Conservation (phyloP, 2,329 filamentous ascomycete species). For the Amphichorda felina region DNA sequence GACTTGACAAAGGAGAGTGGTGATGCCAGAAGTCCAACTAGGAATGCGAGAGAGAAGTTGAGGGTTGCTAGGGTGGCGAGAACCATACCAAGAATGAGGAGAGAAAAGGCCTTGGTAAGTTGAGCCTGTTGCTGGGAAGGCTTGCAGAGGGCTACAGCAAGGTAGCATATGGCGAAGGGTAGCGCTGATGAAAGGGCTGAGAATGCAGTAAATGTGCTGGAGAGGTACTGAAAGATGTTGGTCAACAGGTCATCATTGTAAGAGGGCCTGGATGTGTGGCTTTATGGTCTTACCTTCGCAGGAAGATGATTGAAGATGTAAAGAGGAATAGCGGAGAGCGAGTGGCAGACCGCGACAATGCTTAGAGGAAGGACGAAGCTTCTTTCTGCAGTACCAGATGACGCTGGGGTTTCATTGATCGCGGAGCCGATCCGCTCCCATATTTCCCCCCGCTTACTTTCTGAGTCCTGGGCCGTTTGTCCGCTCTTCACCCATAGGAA, state of each 20-base stretch:
- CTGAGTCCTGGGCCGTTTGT: conserved; percentile 16
- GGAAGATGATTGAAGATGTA: conserved; percentile 74
- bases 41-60: conserved; percentile 84
- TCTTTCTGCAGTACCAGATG: conserved; percentile 33
- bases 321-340: conserved; percentile 68
- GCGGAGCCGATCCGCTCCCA: conserved; percentile 5
- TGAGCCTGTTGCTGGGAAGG: conserved; percentile 59
- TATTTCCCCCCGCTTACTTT: conserved; percentile 7
- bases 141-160: conserved; percentile 37
- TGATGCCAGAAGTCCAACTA: conserved; percentile 66
- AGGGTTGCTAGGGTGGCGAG: conserved; percentile 87
- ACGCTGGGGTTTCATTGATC: background rate
- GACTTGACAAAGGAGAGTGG: conserved; percentile 67
- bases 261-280: background rate
- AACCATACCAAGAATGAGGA: conserved; percentile 85
- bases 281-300: conserved; percentile 39
- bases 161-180: conserved; percentile 41
- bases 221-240: conserved; percentile 41
- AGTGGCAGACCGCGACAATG: conserved; percentile 61
- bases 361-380: conserved; percentile 62
- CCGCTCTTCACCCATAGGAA: conserved; percentile 89
- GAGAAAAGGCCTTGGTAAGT: conserved; percentile 79
- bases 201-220: conserved; percentile 47
- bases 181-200: conserved; percentile 40
- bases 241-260: background rate